Evolutionary conservation across 768 basidiomycete genomes (phyloP).

Genomic region (Cubamyces sp.): DNA sequence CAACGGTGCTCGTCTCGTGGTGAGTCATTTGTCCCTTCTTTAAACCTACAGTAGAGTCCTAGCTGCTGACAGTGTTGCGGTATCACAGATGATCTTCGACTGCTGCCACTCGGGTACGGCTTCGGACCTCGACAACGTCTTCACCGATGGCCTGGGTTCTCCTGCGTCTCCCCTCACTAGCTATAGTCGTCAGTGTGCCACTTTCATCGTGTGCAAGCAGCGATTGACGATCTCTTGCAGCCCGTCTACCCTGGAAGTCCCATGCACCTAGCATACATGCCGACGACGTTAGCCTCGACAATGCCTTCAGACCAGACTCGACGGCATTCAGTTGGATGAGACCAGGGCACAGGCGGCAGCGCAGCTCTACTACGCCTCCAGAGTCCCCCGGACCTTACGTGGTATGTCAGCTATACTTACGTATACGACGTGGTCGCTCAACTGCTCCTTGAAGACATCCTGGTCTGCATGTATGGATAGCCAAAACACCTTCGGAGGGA

Average conservation of each 20-base stretch:
- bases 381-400: constrained; percentile 10
- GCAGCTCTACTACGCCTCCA: constrained; percentile 8
- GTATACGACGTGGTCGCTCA: background rate
- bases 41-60: too few relatives aligned
- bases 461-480: constrained; percentile 32
- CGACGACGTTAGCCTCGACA: background rate
- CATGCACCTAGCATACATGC: background rate
- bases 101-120: constrained; percentile 32
- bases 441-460: constrained; percentile 20
- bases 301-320: background rate
- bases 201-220: background rate
- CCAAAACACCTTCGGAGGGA: constrained; percentile 24
- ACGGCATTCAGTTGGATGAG: constrained; percentile 3
- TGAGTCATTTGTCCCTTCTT: constrained; percentile 9
- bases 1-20: constrained; percentile 26
- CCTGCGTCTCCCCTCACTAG: constrained; percentile 12
- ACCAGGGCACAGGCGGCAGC: background rate
- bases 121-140: constrained; percentile 21
- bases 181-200: background rate
- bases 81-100: constrained; percentile 34
- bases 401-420: background rate
- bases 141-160: constrained; percentile 7
- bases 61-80: background rate
- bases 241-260: constrained; percentile 5
- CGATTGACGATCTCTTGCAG: background rate